phyloP scores from a whole-genome alignment of 2,329 filamentous ascomycete genomes.

The Xylariaceae sp. region DNA sequence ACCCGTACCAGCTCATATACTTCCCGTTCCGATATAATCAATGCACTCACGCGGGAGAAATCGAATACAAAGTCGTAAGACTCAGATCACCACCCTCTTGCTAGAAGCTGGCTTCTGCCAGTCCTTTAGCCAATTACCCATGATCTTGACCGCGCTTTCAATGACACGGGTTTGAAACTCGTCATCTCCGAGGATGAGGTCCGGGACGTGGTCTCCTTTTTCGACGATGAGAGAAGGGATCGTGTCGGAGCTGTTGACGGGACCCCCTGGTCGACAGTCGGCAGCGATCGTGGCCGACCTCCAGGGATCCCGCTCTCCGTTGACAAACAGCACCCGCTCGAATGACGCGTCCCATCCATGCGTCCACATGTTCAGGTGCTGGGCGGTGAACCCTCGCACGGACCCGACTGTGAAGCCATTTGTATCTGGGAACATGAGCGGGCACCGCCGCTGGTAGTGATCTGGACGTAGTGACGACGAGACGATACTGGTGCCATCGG shows the following conservation, averaged over 20 bases:
- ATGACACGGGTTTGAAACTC: slow-evolving; percentile 9
- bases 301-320: slow-evolving; percentile 32
- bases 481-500: slow-evolving; percentile 19
- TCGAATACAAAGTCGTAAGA: too few relatives aligned
- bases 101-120: slow-evolving; percentile 10
- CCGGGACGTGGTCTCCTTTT: slow-evolving; percentile 17
- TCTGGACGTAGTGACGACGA: slow-evolving; percentile 15
- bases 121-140: slow-evolving; percentile 16
- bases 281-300: slow-evolving; percentile 13
- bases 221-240: slow-evolving; percentile 16
- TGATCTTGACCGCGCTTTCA: slow-evolving; percentile 14
- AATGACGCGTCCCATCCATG: slow-evolving; percentile 28
- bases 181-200: slow-evolving; percentile 8
- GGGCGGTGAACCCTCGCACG: slow-evolving; percentile 14
- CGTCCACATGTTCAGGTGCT: slow-evolving; percentile 21
- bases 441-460: slow-evolving; percentile 34
- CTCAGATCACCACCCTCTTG: background rate
- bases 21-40: too few relatives aligned
- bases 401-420: slow-evolving; percentile 18
- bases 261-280: slow-evolving; percentile 17
- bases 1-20: too few relatives aligned
- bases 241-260: slow-evolving; percentile 9
- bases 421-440: slow-evolving; percentile 37
- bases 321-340: slow-evolving; percentile 28
- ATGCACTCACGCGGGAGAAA: too few relatives aligned